Percentiles rank a stretch among this genome's conserved stretches.
These are phyloP conservation scores for Trichoderma cornu-damae DNA, from an alignment of 2,329 filamentous ascomycete species.

Conservation along the genomic window DNA sequence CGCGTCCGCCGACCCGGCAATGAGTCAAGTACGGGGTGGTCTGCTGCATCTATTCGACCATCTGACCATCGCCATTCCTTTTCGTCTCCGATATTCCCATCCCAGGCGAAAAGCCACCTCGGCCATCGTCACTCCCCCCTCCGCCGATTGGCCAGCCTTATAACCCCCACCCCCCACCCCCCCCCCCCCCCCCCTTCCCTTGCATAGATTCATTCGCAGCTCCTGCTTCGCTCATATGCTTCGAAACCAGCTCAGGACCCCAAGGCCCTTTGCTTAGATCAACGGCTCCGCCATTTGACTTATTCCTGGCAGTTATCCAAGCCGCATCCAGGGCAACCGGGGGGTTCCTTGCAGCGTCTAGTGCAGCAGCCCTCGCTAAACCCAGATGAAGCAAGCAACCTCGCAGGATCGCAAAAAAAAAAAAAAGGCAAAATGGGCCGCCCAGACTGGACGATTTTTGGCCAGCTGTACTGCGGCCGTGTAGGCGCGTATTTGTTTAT, in stretches of 20 bases:
- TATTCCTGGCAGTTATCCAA: slow-evolving; percentile 4
- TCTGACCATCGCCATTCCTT: slow-evolving; percentile 5
- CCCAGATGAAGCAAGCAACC: slow-evolving; percentile 12
- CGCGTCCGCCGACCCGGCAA: not conserved
- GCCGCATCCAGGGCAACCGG: slow-evolving; percentile 3
- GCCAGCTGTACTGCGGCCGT: not conserved
- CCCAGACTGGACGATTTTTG: slow-evolving; percentile 4
- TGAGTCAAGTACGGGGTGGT: not conserved
- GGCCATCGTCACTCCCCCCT: not conserved
- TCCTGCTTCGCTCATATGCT: slow-evolving; percentile 2
- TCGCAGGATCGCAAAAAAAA: slow-evolving; percentile 9
- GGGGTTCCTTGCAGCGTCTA: slow-evolving; percentile 2
- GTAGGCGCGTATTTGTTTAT: slow-evolving; percentile 8
- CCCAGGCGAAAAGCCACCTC: not conserved
- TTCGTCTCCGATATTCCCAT: not conserved
- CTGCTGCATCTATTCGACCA: not conserved
- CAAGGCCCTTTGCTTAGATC: slow-evolving; percentile 5
- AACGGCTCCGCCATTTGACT: slow-evolving; percentile 9
- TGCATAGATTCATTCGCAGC: slow-evolving; percentile 1
- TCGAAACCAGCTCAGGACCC: not conserved
- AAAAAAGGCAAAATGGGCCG: slow-evolving; percentile 18
- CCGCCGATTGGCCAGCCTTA: slow-evolving; percentile 15
- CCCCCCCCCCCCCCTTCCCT: not conserved
- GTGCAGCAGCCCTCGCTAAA: slow-evolving; percentile 10
- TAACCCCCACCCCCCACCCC: not conserved